These are phyloP conservation scores for Trichoderma brevicompactum DNA, from an alignment of 2,329 filamentous ascomycete species.

Conservation along the genomic window DNA sequence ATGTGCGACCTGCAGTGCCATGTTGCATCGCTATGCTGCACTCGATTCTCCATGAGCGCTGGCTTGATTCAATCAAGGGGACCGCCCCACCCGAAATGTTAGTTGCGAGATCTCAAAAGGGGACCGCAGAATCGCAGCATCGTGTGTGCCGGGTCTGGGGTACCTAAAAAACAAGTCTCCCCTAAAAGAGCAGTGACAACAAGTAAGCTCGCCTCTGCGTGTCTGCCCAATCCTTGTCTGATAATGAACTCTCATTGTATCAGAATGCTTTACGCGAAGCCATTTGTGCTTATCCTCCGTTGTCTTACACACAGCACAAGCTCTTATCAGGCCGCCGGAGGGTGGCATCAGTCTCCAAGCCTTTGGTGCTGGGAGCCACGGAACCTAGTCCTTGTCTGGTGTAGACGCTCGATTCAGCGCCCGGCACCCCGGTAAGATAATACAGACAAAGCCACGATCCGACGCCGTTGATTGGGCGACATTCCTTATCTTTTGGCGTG, in stretches of 20 bases:
- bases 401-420: constrained; percentile 20
- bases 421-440: constrained; percentile 28
- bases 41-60: not conserved
- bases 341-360: constrained; percentile 19
- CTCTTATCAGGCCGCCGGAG: constrained; percentile 14
- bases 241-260: not conserved
- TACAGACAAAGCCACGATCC: not conserved
- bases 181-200: not conserved
- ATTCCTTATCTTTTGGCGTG: constrained; percentile 40
- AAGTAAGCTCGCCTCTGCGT: too few species aligned
- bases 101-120: not conserved
- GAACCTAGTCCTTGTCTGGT: constrained; percentile 23
- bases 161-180: not conserved
- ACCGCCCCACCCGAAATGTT: not conserved
- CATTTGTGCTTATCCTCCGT: constrained; percentile 29
- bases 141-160: constrained; percentile 1
- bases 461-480: constrained; percentile 35
- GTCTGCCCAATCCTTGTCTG: not conserved
- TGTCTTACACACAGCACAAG: constrained; percentile 18
- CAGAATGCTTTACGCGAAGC: constrained; percentile 23
- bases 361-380: constrained; percentile 13
- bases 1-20: constrained; percentile 20
- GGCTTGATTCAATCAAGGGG: not conserved
- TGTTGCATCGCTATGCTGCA: constrained; percentile 5
- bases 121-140: not conserved